Evolutionary conservation across 2,329 filamentous ascomycete species (phyloP).

Genomic region (Diplodia intermedia): DNA sequence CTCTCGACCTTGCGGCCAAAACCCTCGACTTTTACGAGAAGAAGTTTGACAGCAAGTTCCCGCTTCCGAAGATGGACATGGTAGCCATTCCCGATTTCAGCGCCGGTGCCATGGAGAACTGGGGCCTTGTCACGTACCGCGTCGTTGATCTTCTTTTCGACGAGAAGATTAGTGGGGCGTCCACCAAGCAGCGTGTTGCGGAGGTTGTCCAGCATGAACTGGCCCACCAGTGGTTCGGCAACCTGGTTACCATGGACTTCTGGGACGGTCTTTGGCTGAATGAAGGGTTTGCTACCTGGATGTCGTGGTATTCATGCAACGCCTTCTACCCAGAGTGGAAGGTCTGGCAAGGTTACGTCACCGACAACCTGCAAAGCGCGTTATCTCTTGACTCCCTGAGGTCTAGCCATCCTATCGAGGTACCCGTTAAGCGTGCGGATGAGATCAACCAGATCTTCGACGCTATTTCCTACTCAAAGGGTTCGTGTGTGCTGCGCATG

Average conservation of each 20-base stretch:
- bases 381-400: slow-evolving; percentile 87
- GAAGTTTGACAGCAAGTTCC: slow-evolving; percentile 86
- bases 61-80: slow-evolving; percentile 95
- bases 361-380: slow-evolving; percentile 87
- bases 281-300: slow-evolving; percentile 89
- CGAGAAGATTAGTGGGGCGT: slow-evolving; percentile 87
- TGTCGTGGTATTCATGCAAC: slow-evolving; percentile 95
- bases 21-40: slow-evolving; percentile 96
- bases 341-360: slow-evolving; percentile 95
- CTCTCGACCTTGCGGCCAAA: slow-evolving; percentile 84
- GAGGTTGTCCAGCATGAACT: slow-evolving; percentile 97
- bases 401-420: slow-evolving; percentile 95
- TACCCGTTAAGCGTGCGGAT: slow-evolving; percentile 91
- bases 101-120: slow-evolving; percentile 97
- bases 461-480: slow-evolving; percentile 96
- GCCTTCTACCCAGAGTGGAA: slow-evolving; percentile 98
- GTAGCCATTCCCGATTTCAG: slow-evolving; percentile 95
- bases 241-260: slow-evolving; percentile 97
- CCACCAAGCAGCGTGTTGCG: slow-evolving; percentile 89
- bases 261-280: slow-evolving; percentile 98
- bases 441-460: slow-evolving; percentile 99
- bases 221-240: slow-evolving; percentile 98
- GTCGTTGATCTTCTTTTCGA: slow-evolving; percentile 90
- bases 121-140: slow-evolving; percentile 94
- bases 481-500: slow-evolving; percentile 95